These are phyloP conservation scores for Xylariaceae sp. DNA, from an alignment of 2,329 filamentous ascomycete species.

Conservation along the genomic window DNA sequence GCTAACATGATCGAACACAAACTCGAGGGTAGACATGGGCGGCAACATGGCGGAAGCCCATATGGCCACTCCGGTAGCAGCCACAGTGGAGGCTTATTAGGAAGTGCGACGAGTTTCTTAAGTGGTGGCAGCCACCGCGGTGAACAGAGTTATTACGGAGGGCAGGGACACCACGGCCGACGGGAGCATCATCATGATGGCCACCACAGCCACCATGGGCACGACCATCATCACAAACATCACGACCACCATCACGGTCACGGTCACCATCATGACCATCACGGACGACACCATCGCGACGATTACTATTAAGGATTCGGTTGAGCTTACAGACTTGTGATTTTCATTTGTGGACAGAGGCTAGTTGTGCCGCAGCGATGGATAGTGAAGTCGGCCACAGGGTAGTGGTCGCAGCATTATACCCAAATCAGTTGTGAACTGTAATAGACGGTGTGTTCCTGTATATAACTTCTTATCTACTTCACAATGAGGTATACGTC, in stretches of 20 bases:
- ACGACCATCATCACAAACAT: constrained; percentile 12
- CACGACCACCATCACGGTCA: constrained; percentile 12
- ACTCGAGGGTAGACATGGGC: constrained; percentile 33
- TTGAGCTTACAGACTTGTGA: too few relatives aligned
- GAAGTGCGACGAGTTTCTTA: constrained; percentile 18
- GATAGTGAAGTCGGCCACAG: too few relatives aligned
- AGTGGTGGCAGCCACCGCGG: constrained; percentile 12
- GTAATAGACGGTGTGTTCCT: too few relatives aligned
- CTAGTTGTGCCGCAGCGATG: too few relatives aligned
- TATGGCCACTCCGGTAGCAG: constrained; percentile 1
- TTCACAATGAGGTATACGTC: too few relatives aligned
- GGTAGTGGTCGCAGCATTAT: too few relatives aligned
- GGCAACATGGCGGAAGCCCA: constrained; percentile 15
- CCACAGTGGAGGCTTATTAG: constrained; percentile 20
- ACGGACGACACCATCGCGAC: constrained; percentile 1
- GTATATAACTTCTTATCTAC: too few relatives aligned
- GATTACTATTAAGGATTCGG: too few relatives aligned
- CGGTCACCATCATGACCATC: constrained; percentile 18
- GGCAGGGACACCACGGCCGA: constrained; percentile 4
- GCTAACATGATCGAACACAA: constrained; percentile 50
- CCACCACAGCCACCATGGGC: constrained; percentile 17
- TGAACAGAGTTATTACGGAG: constrained; percentile 11
- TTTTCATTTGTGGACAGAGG: too few relatives aligned
- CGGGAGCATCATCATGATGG: constrained; percentile 12
- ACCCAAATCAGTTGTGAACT: too few relatives aligned